Percentiles rank a stretch among this genome's conserved stretches.
phyloP scores from a whole-genome alignment of 176 grass and related monocot genomes.

The Themeda triandra region DNA sequence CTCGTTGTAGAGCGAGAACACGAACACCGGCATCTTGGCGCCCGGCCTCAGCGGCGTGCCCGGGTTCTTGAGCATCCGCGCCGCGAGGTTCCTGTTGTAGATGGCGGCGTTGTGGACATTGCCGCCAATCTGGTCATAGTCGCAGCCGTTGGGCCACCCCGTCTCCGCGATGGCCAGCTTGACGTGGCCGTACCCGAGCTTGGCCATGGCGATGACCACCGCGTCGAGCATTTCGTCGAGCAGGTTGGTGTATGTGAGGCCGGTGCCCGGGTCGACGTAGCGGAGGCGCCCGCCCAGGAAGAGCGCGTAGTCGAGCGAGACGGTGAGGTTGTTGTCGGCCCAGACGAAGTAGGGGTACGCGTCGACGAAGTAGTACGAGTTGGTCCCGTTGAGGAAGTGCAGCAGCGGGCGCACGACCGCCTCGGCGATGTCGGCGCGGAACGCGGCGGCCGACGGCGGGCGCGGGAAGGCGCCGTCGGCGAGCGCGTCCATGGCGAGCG shows the following conservation, averaged over 20 bases:
- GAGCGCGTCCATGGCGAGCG: constrained; percentile 87
- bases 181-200: constrained; percentile 60
- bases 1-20: constrained; percentile 91
- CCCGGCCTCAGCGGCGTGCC: constrained; percentile 63
- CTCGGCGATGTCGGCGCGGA: constrained; percentile 71
- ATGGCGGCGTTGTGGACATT: constrained; percentile 59
- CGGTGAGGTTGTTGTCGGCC: constrained; percentile 34
- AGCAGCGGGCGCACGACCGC: constrained; percentile 69
- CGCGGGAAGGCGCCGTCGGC: constrained; percentile 34
- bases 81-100: constrained; percentile 79
- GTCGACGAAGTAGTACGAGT: constrained; percentile 89
- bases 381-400: constrained; percentile 52
- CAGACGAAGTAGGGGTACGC: constrained; percentile 84
- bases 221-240: constrained; percentile 90
- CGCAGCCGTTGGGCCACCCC: constrained; percentile 79
- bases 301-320: constrained; percentile 67
- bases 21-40: constrained; percentile 62
- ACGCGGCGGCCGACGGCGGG: constrained; percentile 58
- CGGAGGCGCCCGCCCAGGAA: constrained; percentile 13
- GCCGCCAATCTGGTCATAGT: constrained; percentile 70
- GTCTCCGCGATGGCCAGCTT: constrained; percentile 76
- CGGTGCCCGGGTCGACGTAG: constrained; percentile 58
- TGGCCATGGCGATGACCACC: constrained; percentile 55
- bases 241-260: constrained; percentile 68
- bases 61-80: constrained; percentile 34